Evolutionary conservation across 805 yeast genomes (phyloP).

Genomic region (Ogataea thermomethanolica): DNA sequence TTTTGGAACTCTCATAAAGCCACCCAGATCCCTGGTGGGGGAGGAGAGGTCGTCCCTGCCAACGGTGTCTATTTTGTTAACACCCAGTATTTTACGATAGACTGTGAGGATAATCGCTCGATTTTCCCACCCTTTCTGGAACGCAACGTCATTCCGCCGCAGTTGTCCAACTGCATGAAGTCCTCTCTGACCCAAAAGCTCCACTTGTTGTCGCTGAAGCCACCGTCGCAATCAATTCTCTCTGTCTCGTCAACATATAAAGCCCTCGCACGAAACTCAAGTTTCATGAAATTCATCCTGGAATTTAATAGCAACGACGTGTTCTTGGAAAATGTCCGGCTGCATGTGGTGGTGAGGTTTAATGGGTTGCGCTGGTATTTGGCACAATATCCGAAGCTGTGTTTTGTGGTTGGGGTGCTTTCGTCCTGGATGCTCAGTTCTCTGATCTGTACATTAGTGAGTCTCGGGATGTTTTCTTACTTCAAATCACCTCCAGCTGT

Average conservation of each 20-base stretch:
- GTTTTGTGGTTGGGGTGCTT: slow-evolving; percentile 36
- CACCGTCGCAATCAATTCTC: slow-evolving; percentile 11
- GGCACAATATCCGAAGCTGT: slow-evolving; percentile 33
- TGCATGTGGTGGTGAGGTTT: slow-evolving; percentile 36
- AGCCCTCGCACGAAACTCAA: slow-evolving; percentile 6
- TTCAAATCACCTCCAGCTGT: slow-evolving; percentile 2
- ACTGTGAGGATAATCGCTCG: slow-evolving; percentile 10
- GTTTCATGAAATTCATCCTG: slow-evolving; percentile 20
- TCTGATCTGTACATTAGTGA: slow-evolving; percentile 29
- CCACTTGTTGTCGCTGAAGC: slow-evolving; percentile 8
- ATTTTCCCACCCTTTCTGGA: slow-evolving; percentile 17
- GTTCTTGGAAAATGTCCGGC: slow-evolving; percentile 13
- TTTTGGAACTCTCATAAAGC: slow-evolving; percentile 7
- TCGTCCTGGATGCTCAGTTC: slow-evolving; percentile 38
- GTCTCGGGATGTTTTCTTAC: slow-evolving; percentile 27
- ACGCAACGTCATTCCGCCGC: slow-evolving; percentile 15
- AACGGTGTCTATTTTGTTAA: slow-evolving; percentile 19
- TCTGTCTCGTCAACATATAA: slow-evolving; percentile 2
- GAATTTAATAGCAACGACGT: slow-evolving; percentile 22
- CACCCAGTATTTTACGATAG: slow-evolving; percentile 15
- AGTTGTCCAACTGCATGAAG: slow-evolving; percentile 6
- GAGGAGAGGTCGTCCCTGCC: slow-evolving; percentile 10
- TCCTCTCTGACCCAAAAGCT: slow-evolving; percentile 7
- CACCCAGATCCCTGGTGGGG: slow-evolving; percentile 9
- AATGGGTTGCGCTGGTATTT: slow-evolving; percentile 41